Conservation (phyloP, 306 rosid species). For the Medicago truncatula region DNA sequence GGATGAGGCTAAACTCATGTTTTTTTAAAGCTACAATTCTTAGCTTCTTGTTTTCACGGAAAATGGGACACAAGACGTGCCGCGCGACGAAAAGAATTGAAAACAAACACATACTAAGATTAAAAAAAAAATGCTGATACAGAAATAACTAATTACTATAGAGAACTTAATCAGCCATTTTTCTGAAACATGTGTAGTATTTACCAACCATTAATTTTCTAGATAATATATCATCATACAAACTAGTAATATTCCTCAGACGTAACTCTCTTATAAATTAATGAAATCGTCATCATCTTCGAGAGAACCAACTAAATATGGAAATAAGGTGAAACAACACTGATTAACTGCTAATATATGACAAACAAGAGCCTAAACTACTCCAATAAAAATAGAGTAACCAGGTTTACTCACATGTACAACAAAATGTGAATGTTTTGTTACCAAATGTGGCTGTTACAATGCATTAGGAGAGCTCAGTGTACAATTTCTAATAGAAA, state of each 20-base stretch:
- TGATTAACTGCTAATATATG: slow-evolving; percentile 4
- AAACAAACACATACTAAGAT: too few species aligned
- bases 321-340: slow-evolving; percentile 11
- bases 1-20: too few species aligned
- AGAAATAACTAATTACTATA: slow-evolving; percentile 18
- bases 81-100: too few species aligned
- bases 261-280: neutral
- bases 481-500: neutral
- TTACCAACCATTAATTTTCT: slow-evolving; percentile 7
- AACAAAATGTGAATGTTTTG: slow-evolving; percentile 20
- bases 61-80: too few species aligned
- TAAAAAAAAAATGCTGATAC: slow-evolving; percentile 1
- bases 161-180: slow-evolving; percentile 8
- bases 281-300: neutral
- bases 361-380: slow-evolving; percentile 13
- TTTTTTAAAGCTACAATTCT: too few species aligned
- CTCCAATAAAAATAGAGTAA: slow-evolving; percentile 1
- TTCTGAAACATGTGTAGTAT: neutral
- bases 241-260: neutral
- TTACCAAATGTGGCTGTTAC: slow-evolving; percentile 19
- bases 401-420: neutral
- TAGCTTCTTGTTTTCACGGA: too few species aligned
- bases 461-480: slow-evolving; percentile 13
- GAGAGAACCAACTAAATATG: slow-evolving; percentile 26
- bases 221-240: slow-evolving; percentile 2